phyloP scores from a whole-genome alignment of 306 rosid species.

The Lablab purpureus region DNA sequence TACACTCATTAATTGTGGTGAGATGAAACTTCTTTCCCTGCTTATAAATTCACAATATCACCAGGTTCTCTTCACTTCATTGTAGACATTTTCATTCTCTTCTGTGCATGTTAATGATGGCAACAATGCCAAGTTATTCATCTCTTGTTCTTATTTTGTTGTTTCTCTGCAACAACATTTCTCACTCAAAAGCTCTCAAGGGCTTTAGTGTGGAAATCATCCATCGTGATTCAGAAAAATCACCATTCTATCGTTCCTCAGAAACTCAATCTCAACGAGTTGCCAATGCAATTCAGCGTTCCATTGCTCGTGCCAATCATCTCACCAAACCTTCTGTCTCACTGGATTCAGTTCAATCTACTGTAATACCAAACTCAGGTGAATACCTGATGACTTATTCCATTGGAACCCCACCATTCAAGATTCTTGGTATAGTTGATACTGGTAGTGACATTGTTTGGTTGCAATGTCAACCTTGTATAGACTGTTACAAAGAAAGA shows the following conservation, averaged over 20 bases:
- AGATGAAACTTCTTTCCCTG: too few species aligned
- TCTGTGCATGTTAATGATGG: background rate
- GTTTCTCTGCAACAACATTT: background rate
- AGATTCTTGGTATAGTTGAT: constrained; percentile 52
- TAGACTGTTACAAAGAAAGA: constrained; percentile 46
- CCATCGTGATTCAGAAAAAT: constrained; percentile 62
- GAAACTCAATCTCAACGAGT: constrained; percentile 45
- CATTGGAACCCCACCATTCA: background rate
- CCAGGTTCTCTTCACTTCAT: too few species aligned
- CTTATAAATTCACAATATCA: too few species aligned
- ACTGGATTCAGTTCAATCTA: background rate
- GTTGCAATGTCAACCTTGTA: constrained; percentile 71
- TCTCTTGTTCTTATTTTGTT: background rate
- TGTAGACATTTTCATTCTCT: too few species aligned
- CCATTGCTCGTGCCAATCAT: constrained; percentile 14
- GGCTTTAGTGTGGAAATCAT: constrained; percentile 52
- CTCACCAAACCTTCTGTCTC: background rate
- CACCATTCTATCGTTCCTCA: constrained; percentile 51
- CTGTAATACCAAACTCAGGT: background rate
- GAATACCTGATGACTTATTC: constrained; percentile 59
- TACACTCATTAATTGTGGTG: too few species aligned
- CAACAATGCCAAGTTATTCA: background rate
- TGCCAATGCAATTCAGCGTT: constrained; percentile 51
- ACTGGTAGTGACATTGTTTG: constrained; percentile 72
- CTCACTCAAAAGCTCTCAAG: background rate